Conservation (phyloP, 257 asterid species). For the Solanum dulcamara region DNA sequence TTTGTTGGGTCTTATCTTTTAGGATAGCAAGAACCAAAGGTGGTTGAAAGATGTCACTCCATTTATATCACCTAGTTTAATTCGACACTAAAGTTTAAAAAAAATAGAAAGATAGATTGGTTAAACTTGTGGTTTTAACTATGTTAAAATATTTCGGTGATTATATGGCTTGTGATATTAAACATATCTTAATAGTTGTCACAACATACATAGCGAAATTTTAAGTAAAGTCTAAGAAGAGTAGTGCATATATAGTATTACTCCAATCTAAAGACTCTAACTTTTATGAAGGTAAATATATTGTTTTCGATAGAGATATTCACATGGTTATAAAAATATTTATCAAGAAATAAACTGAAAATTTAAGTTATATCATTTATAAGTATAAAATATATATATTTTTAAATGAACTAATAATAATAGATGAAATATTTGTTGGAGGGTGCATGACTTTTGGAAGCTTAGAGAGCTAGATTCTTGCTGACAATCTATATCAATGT, state of each 20-base stretch:
- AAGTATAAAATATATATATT: no score
- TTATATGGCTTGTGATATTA: not conserved
- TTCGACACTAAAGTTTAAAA: not conserved
- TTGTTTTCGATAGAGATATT: not conserved
- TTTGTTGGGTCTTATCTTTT: not conserved
- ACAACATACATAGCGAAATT: not conserved
- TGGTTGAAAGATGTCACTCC: not conserved
- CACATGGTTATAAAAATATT: not conserved
- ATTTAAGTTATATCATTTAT: no score
- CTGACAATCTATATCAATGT: not conserved
- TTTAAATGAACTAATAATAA: no score
- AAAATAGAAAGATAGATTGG: not conserved
- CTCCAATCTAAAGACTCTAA: no score
- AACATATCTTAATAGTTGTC: not conserved
- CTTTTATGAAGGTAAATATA: not conserved
- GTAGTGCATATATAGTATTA: not conserved
- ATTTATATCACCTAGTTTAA: not conserved
- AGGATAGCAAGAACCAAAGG: not conserved
- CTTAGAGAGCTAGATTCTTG: not conserved
- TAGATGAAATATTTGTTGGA: not conserved
- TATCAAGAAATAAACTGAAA: not conserved
- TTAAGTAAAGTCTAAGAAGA: not conserved
- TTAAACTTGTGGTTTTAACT: not conserved
- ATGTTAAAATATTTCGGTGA: not conserved
- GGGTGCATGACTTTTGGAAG: not conserved